Base-by-base conservation (phyloP, 2,329 filamentous ascomycete genomes). In the Cercospora sesami region DNA sequence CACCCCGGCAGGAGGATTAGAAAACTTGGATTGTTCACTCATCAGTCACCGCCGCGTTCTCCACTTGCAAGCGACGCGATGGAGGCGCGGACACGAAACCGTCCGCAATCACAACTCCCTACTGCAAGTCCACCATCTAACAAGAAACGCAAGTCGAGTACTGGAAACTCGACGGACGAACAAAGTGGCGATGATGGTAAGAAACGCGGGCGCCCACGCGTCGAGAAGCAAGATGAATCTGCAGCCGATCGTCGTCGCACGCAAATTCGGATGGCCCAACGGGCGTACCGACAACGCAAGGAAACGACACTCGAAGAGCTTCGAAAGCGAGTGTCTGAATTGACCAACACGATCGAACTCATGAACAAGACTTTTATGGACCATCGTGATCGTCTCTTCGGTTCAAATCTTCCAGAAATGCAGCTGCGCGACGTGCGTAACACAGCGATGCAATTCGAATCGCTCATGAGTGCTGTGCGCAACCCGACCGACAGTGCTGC, bases 231-330 rank as follows among this genome's bases (percentile, higher is more conserved):
- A 69, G 91, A 94, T 79, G 88, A 92, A 79, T 93, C 90, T 26
- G 88, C 91, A 69, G 88, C 87, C 64, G 92, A 94, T 82, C 90
- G 92, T 69, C 90, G 93, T 63, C 87, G 93, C 64, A 94, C 92
- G 5, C 93, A 97, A 77, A 95, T 97, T 71, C 89, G 93, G 26
- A 86, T 94, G 64, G 93, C 93, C 1, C 93, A 96, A 78, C 85
- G 93, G 72, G 92, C 92, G 0, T 96, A 96, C 76, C 88, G 93
- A 16, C 88, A 91, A 75, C 89, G 93, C 62, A 96, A 96, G 79
- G 93, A 96, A 76, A 90, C 86, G 23, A 91, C 91, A 5, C 94
- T 96, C 65, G 86, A 87, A 30, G 87, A 87, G 0, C 83, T 96
- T 10, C 90, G 93, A 76, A 85, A 87, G 64, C 86, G 89, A 69